Percentiles rank a stretch among this genome's conserved stretches.
phyloP scores from a whole-genome alignment of 2,329 filamentous ascomycete species.

The Fusarium ramigenum region DNA sequence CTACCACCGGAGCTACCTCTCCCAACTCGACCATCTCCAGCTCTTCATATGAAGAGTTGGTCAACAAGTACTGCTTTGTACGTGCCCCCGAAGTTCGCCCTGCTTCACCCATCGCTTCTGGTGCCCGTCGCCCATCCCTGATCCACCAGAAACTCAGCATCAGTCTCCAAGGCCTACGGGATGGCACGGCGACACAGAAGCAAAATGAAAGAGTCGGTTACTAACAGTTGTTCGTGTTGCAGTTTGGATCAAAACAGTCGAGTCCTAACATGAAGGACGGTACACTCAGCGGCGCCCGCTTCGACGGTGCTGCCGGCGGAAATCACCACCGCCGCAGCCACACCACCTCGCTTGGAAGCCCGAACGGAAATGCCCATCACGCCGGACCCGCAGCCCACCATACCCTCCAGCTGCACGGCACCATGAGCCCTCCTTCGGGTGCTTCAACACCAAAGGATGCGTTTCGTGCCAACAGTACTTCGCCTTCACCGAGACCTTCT shows the following conservation, averaged over 20 bases:
- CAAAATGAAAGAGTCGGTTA: slow-evolving; percentile 44
- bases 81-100: slow-evolving; percentile 65
- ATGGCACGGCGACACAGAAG: slow-evolving; percentile 32
- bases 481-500: slow-evolving; percentile 47
- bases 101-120: slow-evolving; percentile 36
- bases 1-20: slow-evolving; percentile 58
- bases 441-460: slow-evolving; percentile 42
- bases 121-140: slow-evolving; percentile 33
- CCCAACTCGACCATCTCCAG: slow-evolving; percentile 73
- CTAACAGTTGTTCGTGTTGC: slow-evolving; percentile 51
- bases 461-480: slow-evolving; percentile 36
- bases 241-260: slow-evolving; percentile 71
- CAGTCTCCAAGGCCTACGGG: slow-evolving; percentile 19
- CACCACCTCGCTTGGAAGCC: slow-evolving; percentile 23
- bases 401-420: slow-evolving; percentile 45
- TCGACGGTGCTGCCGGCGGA: slow-evolving; percentile 38
- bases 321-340: slow-evolving; percentile 14
- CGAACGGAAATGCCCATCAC: slow-evolving; percentile 39
- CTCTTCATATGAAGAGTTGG: slow-evolving; percentile 92
- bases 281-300: slow-evolving; percentile 54
- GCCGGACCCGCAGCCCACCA: slow-evolving; percentile 55
- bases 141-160: slow-evolving; percentile 24
- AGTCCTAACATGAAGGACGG: slow-evolving; percentile 62
- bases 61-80: slow-evolving; percentile 99
- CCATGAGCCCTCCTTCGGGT: slow-evolving; percentile 30